These are phyloP conservation scores for Trichosporon faecale DNA, from an alignment of 1,284 basidiomycete species.

Conservation along the genomic window DNA sequence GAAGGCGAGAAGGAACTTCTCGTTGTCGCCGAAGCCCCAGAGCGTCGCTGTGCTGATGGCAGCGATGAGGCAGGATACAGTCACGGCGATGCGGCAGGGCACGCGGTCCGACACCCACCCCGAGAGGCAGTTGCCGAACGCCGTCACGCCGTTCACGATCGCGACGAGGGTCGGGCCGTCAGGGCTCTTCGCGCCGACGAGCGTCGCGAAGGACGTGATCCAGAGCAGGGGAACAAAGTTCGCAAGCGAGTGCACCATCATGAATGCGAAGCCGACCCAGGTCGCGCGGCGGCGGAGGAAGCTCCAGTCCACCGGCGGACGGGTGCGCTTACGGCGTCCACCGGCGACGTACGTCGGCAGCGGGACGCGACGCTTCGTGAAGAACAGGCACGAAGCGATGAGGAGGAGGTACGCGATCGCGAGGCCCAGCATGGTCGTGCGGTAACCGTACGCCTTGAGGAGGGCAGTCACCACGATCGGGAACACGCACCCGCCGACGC, in stretches of 20 bases:
- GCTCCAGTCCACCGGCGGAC: constrained; percentile 24
- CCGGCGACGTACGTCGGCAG: constrained; percentile 7
- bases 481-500: constrained; percentile 45
- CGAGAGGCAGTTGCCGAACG: constrained; percentile 27
- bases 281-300: constrained; percentile 33
- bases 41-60: constrained; percentile 44
- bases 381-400: constrained; percentile 35
- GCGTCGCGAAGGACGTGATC: constrained; percentile 40
- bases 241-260: constrained; percentile 43
- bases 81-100: constrained; percentile 36
- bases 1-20: constrained; percentile 33
- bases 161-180: constrained; percentile 45
- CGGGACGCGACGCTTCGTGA: constrained; percentile 46
- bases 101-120: constrained; percentile 45
- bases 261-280: constrained; percentile 33
- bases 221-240: constrained; percentile 49
- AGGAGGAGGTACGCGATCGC: constrained; percentile 36
- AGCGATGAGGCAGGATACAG: constrained; percentile 38
- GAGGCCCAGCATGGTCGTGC: constrained; percentile 43
- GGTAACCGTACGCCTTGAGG: constrained; percentile 44
- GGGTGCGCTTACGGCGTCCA: background rate
- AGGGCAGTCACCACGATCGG: constrained; percentile 46
- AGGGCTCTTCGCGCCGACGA: constrained; percentile 37
- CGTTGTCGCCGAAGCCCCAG: constrained; percentile 49
- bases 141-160: constrained; percentile 47